These are phyloP conservation scores for Globisporangium solare DNA, from an alignment of 352 stramenopile species.

Conservation along the genomic window DNA sequence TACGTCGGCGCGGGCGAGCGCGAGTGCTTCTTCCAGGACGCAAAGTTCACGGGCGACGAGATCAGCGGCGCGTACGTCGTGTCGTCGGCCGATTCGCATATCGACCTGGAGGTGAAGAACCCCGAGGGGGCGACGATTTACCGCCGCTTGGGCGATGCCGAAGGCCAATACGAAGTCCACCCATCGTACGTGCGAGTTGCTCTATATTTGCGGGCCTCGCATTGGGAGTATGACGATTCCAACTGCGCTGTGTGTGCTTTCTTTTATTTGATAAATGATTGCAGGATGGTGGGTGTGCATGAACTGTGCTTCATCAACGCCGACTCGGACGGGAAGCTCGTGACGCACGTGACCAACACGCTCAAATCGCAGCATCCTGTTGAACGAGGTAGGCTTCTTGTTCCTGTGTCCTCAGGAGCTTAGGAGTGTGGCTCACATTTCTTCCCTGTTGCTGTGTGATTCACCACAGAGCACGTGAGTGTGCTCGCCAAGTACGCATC, in stretches of 20 bases:
- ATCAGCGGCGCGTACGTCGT: slow-evolving; percentile 69
- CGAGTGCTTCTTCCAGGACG: slow-evolving; percentile 72
- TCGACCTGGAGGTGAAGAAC: slow-evolving; percentile 75
- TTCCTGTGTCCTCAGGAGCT: neutral
- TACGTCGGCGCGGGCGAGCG: slow-evolving; percentile 37
- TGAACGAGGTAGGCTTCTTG: slow-evolving; percentile 42
- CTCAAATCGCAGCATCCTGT: slow-evolving; percentile 78
- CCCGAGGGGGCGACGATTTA: slow-evolving; percentile 49
- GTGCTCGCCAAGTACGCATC: slow-evolving; percentile 79
- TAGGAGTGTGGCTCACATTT: neutral
- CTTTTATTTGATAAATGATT: slow-evolving; percentile 5
- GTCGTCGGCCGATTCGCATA: slow-evolving; percentile 64
- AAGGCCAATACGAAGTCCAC: slow-evolving; percentile 64
- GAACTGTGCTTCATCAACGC: slow-evolving; percentile 78
- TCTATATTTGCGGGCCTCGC: neutral
- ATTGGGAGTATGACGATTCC: neutral
- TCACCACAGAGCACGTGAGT: slow-evolving; percentile 65
- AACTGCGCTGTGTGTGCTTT: neutral
- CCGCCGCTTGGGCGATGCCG: slow-evolving; percentile 48
- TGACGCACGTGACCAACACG: slow-evolving; percentile 79
- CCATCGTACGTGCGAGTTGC: slow-evolving; percentile 34
- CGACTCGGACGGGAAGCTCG: slow-evolving; percentile 64
- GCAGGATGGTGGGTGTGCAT: slow-evolving; percentile 45
- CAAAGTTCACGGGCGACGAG: slow-evolving; percentile 59
- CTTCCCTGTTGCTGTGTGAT: neutral